A percentile compares a stretch with the other conserved stretches of the same genome.
Evolutionary conservation across 2,329 filamentous ascomycete genomes (phyloP).

Genomic region (Lasiodiplodia theobromae): DNA sequence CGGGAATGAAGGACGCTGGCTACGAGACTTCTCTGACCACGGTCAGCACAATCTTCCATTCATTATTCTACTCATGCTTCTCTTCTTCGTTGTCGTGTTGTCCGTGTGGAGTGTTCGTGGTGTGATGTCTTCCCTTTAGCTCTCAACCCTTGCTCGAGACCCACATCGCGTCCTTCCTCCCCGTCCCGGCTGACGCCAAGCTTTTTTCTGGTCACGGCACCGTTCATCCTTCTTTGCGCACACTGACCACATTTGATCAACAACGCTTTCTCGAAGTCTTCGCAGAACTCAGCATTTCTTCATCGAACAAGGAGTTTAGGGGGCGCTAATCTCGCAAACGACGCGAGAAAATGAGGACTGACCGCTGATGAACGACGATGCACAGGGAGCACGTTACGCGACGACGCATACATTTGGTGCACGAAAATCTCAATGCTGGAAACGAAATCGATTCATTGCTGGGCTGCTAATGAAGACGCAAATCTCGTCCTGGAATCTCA

Average conservation of each 20-base stretch:
- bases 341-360: neutral
- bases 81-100: neutral
- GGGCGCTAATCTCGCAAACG: neutral
- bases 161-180: slow-evolving; percentile 17
- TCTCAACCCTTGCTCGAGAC: neutral
- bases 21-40: slow-evolving; percentile 1
- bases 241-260: neutral
- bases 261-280: neutral
- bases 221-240: neutral
- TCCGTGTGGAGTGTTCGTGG: slow-evolving; percentile 21
- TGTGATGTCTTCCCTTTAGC: slow-evolving; percentile 28
- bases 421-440: neutral
- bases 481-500: neutral
- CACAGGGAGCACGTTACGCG: neutral
- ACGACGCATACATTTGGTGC: neutral
- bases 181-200: slow-evolving; percentile 4
- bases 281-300: neutral
- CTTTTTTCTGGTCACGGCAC: slow-evolving; percentile 7
- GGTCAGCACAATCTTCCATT: slow-evolving; percentile 13
- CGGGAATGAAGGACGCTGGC: neutral
- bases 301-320: neutral
- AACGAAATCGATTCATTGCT: slow-evolving; percentile 4
- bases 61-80: slow-evolving; percentile 3
- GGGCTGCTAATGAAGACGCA: neutral
- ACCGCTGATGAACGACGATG: neutral